Conservation (phyloP, 1,284 basidiomycete genomes). For the Xerocomus tenax region DNA sequence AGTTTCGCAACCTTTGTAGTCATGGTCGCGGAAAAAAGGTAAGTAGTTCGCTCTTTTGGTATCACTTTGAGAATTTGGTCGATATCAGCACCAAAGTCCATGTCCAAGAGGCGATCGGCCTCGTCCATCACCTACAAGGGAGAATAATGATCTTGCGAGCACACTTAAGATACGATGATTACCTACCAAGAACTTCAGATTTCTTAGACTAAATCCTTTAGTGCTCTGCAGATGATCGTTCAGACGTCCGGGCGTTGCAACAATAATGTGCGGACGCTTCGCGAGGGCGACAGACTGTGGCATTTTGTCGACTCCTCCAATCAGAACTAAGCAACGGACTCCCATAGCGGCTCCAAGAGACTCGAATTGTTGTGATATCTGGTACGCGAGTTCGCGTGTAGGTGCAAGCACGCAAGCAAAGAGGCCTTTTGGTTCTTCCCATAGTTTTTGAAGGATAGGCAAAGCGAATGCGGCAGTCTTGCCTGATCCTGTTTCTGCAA, state of each 20-base stretch:
- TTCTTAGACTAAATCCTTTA: constrained; percentile 89
- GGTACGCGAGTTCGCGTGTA: constrained; percentile 95
- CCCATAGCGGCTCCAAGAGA: constrained; percentile 91
- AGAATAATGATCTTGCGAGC: constrained; percentile 7
- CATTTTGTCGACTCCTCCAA: constrained; percentile 94
- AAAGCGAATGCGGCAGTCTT: constrained; percentile 97
- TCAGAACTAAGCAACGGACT: constrained; percentile 83
- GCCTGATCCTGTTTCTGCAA: constrained; percentile 94
- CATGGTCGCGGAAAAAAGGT: constrained; percentile 99
- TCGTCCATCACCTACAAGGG: constrained; percentile 81
- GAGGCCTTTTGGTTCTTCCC: constrained; percentile 90
- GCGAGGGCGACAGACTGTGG: constrained; percentile 88
- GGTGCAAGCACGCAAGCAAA: constrained; percentile 94
- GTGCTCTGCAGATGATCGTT: constrained; percentile 97
- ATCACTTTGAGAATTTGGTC: constrained; percentile 96
- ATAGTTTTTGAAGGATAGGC: constrained; percentile 92
- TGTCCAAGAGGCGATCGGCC: constrained; percentile 91
- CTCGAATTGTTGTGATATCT: constrained; percentile 95
- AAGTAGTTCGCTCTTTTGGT: constrained; percentile 90
- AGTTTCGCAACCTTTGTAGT: constrained; percentile 97
- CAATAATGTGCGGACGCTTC: constrained; percentile 89
- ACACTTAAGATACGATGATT: not conserved
- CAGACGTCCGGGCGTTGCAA: constrained; percentile 94
- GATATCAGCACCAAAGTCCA: constrained; percentile 96
- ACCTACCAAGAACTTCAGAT: constrained; percentile 78